phyloP scores from a whole-genome alignment of 2,329 filamentous ascomycete genomes.

The Nemania bipapillata region DNA sequence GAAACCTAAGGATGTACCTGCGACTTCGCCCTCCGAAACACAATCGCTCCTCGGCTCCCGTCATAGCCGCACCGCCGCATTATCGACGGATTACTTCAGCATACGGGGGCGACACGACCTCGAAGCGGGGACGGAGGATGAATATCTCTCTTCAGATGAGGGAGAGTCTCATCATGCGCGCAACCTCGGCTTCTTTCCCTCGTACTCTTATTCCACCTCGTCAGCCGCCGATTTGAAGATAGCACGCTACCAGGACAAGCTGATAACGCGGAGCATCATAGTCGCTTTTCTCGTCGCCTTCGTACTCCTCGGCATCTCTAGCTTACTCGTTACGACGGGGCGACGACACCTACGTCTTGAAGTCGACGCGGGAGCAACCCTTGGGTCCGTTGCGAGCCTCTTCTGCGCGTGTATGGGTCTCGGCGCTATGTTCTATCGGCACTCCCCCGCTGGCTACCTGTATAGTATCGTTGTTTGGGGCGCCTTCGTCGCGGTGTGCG shows the following conservation, averaged over 20 bases:
- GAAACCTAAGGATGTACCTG: conserved; percentile 13
- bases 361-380: conserved; percentile 77
- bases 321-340: conserved; percentile 74
- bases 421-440: conserved; percentile 66
- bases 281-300: conserved; percentile 69
- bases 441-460: conserved; percentile 54
- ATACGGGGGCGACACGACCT: conserved; percentile 34
- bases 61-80: neutral
- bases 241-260: conserved; percentile 62
- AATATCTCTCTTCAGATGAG: conserved; percentile 42
- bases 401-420: conserved; percentile 71
- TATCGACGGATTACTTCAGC: conserved; percentile 48
- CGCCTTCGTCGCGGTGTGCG: conserved; percentile 59
- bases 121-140: conserved; percentile 55
- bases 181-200: neutral
- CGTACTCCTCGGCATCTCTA: conserved; percentile 71
- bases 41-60: conserved; percentile 45
- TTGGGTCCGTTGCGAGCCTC: conserved; percentile 74
- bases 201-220: conserved; percentile 51
- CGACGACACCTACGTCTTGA: conserved; percentile 73
- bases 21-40: conserved; percentile 39
- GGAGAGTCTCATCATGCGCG: neutral
- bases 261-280: conserved; percentile 65
- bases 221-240: conserved; percentile 63
- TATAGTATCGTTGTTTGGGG: conserved; percentile 59